Evolutionary conservation across 106 monocot genomes (phyloP), one percentile per base, ranked within the genome.

Genomic region (Posidonia australis): DNA sequence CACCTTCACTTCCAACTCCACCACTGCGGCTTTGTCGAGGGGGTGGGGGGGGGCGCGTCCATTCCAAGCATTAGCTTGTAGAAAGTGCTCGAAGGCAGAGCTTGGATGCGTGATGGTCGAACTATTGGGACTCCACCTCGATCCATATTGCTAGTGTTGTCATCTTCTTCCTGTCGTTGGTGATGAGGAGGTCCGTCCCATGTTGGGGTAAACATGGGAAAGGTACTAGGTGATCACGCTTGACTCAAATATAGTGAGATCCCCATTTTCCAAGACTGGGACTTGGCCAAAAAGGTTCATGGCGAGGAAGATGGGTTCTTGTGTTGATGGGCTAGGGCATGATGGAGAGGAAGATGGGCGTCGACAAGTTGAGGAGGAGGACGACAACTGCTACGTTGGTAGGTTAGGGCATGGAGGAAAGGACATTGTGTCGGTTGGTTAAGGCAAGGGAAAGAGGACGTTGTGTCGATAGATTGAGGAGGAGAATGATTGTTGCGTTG

Each of bases 91-190:
- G 65, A 46, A 75, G 30, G 70, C 32, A n/a, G 18, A 86, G 74
- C 47, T 80, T 70, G 16, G 27, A 62, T 13, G 77, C 44, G 1
- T 62, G 60, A 0, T 66, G 77, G n/a, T n/a, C n/a, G n/a, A n/a
- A n/a, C n/a, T n/a, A n/a, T n/a, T n/a, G n/a, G n/a, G n/a, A n/a
- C n/a, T 86, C 85, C 36, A 70, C 85, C 65, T 82, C 85, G 20
- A 55, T 63, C 85, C 85, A 86, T 0, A 77, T 45, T 5, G 77
- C 53, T 49, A 77, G 67, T 27, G 63, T 5, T 0, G 70, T 28
- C 70, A 71, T 71, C 62, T 62, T 71, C 55, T 24, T 51, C 0
- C 22, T 9, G 19, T 71, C 62, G 13, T 31, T 18, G 7, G 30
- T 18, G 70, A 71, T 62, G 36, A 71, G 14, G 46, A 71, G 62